Evolutionary conservation across 2,329 filamentous ascomycete species (phyloP), one percentile per base, ranked within the genome.

Genomic region (Cladorrhinum sp.): DNA sequence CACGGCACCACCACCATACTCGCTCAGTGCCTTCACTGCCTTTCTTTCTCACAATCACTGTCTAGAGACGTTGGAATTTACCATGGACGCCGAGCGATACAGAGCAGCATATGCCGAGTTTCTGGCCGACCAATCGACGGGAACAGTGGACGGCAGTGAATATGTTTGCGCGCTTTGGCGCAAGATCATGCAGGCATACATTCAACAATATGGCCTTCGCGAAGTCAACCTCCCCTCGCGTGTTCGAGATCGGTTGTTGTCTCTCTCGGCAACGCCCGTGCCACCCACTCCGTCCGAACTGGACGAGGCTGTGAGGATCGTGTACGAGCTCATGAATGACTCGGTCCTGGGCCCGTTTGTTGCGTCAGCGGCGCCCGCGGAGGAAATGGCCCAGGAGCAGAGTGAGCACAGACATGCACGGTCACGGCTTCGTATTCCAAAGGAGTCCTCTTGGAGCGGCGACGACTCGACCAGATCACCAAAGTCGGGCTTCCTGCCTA

Each of bases 31-130:
- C 29, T 98, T 98, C 75, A 98, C 95, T 86, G 93, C 93, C 59
- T 98, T 96, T 71, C 83, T 98, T 3, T 97, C 93, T 1, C 93
- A 96, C 71, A 98, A 98, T 70, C 93, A 98, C 76, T 99, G 95
- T 72, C 80, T 98, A 65, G 95, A 99, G 75, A 97, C 93, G 1
- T 81, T 99, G 41, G 95, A 98, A 72, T 99, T 99, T 74, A 96
- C 93, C 45, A 89, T 97, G 81, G 95, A 97, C 73, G 90, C 93
- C 22, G 90, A 92, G 60, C 85, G 92, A 62, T 99, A 98, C 73
- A 84, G 86, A 56, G 77, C 85, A 60, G 84, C 85, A 58, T 78
- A 84, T 67, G 70, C 74, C 23, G 77, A 83, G 61, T 72, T 79
- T 38, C 70, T 75, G 18, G 66, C 70, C 50, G 76, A 78, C 16